Percentiles rank a stretch among this genome's conserved stretches.
Conservation (phyloP, 345 rosid genomes). For the Cardamine chenopodiifolia region DNA sequence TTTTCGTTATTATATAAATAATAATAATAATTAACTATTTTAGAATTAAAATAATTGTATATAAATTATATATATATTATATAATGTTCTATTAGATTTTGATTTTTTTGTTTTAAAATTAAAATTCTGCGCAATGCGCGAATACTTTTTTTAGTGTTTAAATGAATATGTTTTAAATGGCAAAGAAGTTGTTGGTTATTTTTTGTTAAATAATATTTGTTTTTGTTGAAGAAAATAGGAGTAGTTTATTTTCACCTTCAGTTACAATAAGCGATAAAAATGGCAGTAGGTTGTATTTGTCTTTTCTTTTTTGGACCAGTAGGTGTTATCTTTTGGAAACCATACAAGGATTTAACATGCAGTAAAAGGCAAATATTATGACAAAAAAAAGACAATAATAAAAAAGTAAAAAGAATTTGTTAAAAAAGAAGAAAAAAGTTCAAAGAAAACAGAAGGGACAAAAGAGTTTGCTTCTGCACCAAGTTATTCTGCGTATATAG, state of each 20-base stretch:
- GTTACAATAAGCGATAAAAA: no score
- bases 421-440: neutral
- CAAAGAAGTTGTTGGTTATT: neutral
- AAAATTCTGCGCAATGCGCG: no score
- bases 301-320: neutral
- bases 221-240: neutral
- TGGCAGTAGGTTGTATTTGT: neutral
- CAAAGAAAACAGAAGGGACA: constrained; percentile 30
- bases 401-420: constrained; percentile 13
- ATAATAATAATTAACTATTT: no score
- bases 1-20: no score
- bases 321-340: constrained; percentile 4
- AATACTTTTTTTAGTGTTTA: no score
- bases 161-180: neutral
- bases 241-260: no score
- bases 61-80: no score
- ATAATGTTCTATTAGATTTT: no score
- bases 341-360: constrained; percentile 18
- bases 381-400: constrained; percentile 2
- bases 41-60: no score
- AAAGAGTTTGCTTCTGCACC: constrained; percentile 35
- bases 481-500: constrained; percentile 33
- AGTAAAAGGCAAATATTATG: constrained; percentile 4
- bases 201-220: no score
- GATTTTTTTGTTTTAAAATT: no score